phyloP scores from a whole-genome alignment of 179 eudicot species.

The Beta lomatogona region DNA sequence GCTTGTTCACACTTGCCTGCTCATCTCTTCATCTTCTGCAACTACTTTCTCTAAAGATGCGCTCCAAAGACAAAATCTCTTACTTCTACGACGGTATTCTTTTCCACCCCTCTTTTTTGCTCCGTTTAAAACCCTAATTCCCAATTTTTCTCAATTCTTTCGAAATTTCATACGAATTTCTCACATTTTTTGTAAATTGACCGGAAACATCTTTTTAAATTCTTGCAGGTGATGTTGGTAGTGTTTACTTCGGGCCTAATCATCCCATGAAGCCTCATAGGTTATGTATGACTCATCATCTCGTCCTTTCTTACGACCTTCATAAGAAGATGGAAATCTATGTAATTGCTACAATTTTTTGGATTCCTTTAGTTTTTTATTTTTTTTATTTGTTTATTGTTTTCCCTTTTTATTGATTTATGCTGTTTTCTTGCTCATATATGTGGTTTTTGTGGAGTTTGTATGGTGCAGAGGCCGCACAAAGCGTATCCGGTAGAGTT shows the following conservation, averaged over 20 bases:
- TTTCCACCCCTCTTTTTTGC: not conserved
- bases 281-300: conserved; percentile 93
- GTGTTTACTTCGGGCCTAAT: conserved; percentile 90
- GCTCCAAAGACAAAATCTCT: conserved; percentile 81
- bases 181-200: not conserved
- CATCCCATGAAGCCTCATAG: conserved; percentile 99
- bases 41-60: conserved; percentile 41
- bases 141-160: not conserved
- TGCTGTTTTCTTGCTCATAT: not conserved
- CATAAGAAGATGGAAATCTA: conserved; percentile 92
- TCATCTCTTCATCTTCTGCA: not conserved
- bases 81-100: conserved; percentile 85
- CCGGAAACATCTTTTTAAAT: not conserved
- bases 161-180: not conserved
- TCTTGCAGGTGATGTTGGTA: conserved; percentile 90
- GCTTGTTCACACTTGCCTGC: too few relatives aligned
- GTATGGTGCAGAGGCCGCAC: conserved; percentile 79
- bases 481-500: conserved; percentile 94
- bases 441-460: conserved; percentile 13
- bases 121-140: conserved; percentile 31
- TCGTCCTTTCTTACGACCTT: conserved; percentile 83
- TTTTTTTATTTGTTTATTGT: not conserved
- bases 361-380: not conserved
- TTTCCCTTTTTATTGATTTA: too few relatives aligned
- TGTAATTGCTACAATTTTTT: conserved; percentile 42